Base-by-base conservation (phyloP, 192 early-diverging fungal species). In the Diversispora eburnea region DNA sequence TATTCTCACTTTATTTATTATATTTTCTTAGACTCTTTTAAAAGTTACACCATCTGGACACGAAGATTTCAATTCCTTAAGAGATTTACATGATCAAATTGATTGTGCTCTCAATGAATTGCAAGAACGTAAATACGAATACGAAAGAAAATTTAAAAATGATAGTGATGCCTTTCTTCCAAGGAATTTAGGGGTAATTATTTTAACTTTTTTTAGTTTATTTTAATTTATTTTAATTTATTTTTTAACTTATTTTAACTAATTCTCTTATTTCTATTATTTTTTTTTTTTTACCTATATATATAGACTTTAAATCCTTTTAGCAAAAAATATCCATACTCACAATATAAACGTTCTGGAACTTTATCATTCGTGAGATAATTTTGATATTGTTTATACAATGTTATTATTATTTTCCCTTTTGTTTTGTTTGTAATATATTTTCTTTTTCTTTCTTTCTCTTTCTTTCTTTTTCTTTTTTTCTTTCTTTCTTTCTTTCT, bases 51-150 rank as follows among this genome's bases (percentile, higher is more conserved):
- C 42, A 4, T 17, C n/a, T 0, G 17, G 7, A 1, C 46, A 66
- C 19, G 25, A 66, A 46, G 64, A 66, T 10, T 22, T 22, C 8
- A 5, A 9, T 19, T 66, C 46, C 4, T 22, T 66, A 19, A 10
- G 8, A 2, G 64, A 66, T 47, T 25, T 66, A 22, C 20, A 66
- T 19, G 45, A 66, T 48, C 64, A 66, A 49, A 33, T 66, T 7
- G 64, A 66, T 48, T 66, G 64, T 19, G 64, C 64, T n/a, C 43
- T 66, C 48, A 66, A 46, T 10, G 64, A 66, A 13, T 45, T 66
- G 20, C 64, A 66, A 66, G 64, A 66, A 66, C 64, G 64, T 25
- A 66, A 66, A 48, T 47, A 42, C 10, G 45, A 47, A 66, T 48
- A 66, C 17, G 64, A 66, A 66, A n/a, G 19, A 22, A 48, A 5